Percentiles rank a stretch among this genome's conserved stretches.
These are phyloP conservation scores for Aegilops longissima DNA, from an alignment of 176 grass and related monocot species.

Conservation along the genomic window DNA sequence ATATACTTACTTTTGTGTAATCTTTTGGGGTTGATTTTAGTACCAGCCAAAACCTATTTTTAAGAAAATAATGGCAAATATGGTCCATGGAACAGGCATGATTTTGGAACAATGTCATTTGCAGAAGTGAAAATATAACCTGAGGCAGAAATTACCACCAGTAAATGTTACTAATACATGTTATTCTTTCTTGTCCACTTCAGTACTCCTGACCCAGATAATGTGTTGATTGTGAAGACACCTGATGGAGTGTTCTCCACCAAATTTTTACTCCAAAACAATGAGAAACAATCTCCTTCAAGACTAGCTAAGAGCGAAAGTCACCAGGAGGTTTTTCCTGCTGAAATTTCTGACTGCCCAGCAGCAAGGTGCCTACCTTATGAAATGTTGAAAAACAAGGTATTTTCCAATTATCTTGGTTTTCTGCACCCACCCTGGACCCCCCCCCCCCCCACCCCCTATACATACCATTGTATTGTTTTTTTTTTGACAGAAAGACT, in stretches of 20 bases:
- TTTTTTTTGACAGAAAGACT: no score
- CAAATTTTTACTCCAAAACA: constrained; percentile 58
- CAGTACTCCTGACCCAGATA: constrained; percentile 67
- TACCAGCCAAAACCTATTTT: constrained; percentile 6
- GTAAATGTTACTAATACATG: constrained; percentile 1
- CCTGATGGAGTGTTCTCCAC: constrained; percentile 72
- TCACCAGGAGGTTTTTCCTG: constrained; percentile 37
- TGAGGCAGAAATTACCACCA: background rate
- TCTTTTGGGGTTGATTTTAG: background rate
- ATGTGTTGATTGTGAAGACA: constrained; percentile 73
- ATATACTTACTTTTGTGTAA: background rate
- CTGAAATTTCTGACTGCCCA: constrained; percentile 47
- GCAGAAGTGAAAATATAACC: background rate
- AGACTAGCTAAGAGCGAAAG: constrained; percentile 60
- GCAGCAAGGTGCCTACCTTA: constrained; percentile 72
- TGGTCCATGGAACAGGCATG: background rate
- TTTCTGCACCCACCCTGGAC: background rate
- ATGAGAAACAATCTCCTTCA: constrained; percentile 46
- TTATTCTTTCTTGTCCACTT: background rate
- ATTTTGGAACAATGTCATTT: constrained; percentile 40
- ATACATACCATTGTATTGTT: background rate
- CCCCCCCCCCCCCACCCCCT: no score
- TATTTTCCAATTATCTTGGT: constrained; percentile 27
- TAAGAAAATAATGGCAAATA: background rate
- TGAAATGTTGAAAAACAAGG: constrained; percentile 59